Evolutionary conservation across 2,329 filamentous ascomycete species (phyloP).

Genomic region (Microcyclospora pomicola): DNA sequence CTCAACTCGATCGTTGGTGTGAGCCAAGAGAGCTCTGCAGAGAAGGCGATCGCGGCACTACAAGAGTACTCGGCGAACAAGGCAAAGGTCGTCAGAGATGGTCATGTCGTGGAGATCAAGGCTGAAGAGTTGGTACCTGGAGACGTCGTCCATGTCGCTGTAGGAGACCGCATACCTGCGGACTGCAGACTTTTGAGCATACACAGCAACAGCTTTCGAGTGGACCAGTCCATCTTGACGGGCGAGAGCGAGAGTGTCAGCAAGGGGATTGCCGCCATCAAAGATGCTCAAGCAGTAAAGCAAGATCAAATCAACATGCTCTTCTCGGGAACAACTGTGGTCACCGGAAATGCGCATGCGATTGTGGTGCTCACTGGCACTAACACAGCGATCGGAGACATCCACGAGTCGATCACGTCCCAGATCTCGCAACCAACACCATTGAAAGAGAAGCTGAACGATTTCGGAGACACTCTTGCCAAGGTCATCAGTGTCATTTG

Average conservation of each 20-base stretch:
- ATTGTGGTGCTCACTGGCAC: conserved; percentile 81
- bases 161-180: conserved; percentile 87
- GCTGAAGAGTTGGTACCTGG: conserved; percentile 96
- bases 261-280: conserved; percentile 59
- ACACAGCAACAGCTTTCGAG: conserved; percentile 91
- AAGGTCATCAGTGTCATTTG: conserved; percentile 98
- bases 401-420: conserved; percentile 94
- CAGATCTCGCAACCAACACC: conserved; percentile 97
- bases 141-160: conserved; percentile 74
- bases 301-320: conserved; percentile 97
- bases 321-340: conserved; percentile 95
- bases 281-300: conserved; percentile 76
- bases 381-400: conserved; percentile 91
- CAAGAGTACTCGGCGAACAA: conserved; percentile 99
- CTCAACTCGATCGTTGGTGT: conserved; percentile 96
- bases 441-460: conserved; percentile 95
- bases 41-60: conserved; percentile 93
- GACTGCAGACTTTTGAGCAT: conserved; percentile 84
- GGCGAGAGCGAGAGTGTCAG: conserved; percentile 94
- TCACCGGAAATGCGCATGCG: conserved; percentile 82
- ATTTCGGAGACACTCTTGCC: conserved; percentile 88
- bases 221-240: conserved; percentile 94
- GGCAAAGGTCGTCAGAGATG: conserved; percentile 82
- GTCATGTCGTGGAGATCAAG: conserved; percentile 67
- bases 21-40: conserved; percentile 94